Evolutionary conservation across 140 eudicot genomes (phyloP).

Genomic region (Oenanthe javanica): DNA sequence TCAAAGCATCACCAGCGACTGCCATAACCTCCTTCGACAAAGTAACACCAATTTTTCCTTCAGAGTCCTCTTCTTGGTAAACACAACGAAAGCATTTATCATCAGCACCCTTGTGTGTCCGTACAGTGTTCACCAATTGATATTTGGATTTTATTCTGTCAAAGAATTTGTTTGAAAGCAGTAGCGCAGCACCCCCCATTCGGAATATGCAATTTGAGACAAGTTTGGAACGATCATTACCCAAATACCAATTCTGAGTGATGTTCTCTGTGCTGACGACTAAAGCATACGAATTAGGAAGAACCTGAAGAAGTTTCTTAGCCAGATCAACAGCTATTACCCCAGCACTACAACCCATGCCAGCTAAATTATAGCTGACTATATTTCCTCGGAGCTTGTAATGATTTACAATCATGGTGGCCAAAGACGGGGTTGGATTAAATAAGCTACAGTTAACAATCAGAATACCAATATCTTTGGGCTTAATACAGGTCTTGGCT

Average conservation of each 20-base stretch:
- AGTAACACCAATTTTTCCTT: conserved; percentile 26
- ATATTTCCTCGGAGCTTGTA: conserved; percentile 29
- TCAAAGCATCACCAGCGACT: conserved; percentile 36
- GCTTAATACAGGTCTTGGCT: conserved; percentile 21
- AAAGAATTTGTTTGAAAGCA: conserved; percentile 24
- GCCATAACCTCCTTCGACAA: conserved; percentile 35
- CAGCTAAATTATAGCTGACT: conserved; percentile 25
- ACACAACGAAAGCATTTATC: conserved; percentile 30
- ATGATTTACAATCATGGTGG: conserved; percentile 26
- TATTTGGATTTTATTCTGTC: conserved; percentile 29
- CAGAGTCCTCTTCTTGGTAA: conserved; percentile 29
- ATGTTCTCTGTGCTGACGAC: conserved; percentile 30
- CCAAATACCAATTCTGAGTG: conserved; percentile 30
- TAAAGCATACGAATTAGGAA: conserved; percentile 26
- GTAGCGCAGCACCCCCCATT: conserved; percentile 34
- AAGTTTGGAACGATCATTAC: conserved; percentile 31
- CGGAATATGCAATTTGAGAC: conserved; percentile 31
- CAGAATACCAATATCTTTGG: conserved; percentile 26
- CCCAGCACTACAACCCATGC: conserved; percentile 38
- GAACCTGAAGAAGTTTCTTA: conserved; percentile 29
- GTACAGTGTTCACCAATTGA: conserved; percentile 22
- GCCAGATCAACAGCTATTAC: conserved; percentile 30
- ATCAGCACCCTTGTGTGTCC: conserved; percentile 34
- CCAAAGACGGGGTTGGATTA: conserved; percentile 30
- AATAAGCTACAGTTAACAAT: conserved; percentile 30